Base-by-base conservation (phyloP, 345 rosid species). In the Acer negundo region DNA sequence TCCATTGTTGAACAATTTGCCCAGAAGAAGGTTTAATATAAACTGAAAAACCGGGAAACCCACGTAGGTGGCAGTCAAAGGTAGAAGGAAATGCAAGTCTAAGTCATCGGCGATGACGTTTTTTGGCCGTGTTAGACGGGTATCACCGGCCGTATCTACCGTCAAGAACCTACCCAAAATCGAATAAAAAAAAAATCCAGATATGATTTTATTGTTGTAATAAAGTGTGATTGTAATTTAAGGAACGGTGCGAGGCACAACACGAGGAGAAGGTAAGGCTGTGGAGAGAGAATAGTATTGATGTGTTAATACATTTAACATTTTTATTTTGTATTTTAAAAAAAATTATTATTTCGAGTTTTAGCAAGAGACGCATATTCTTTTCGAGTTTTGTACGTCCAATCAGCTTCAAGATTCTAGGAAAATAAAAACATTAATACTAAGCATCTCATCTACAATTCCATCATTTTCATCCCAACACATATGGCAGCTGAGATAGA, bases 1-100 rank as follows among this genome's bases (percentile, higher is more conserved):
- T 76, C 88, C 83, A 84, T 85, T 42, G 78, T 81, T 70, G 79
- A 31, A 53, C 80, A 84, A 84, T 49, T 79, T 81, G 70, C 38
- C 35, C 35, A 31, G 13, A 1, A 46, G 49, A 46, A 10, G 13
- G 49, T 42, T 42, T 1, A 42, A 44, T 8, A 46, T 9, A 46
- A 46, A 46, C 0, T 16, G 4, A 23, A 70, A 13, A 28, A 38
- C 28, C n/a, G 35, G 6, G 16, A 72, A 38, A 20, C 67, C 67
- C 67, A 15, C 67, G 76, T 2, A 40, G 17, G 58, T 24, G 56
- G 19, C 16, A 73, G 24, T 61, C 44, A 47, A 63, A 63, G 70
- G 47, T 26, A n/a, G 40, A 38, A 26, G 9, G 12, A 47, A 64
- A 72, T 28, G 26, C 9, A 42, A 40, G 47, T 68, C 58, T 53